These are phyloP conservation scores for Agapanthus africanus DNA, from an alignment of 106 monocot species.

Conservation along the genomic window DNA sequence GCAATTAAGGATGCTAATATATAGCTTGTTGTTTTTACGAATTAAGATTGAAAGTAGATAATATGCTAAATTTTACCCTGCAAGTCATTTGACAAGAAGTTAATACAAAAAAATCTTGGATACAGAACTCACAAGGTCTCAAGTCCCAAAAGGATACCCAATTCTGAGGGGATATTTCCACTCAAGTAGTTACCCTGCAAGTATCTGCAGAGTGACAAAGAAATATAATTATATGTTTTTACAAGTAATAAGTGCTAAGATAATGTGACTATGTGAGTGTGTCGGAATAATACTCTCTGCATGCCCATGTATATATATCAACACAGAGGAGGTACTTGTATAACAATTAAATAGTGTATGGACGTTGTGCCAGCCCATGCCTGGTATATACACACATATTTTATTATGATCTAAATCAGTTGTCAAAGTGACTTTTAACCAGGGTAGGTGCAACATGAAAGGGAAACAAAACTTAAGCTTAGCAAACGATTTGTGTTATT, in stretches of 20 bases:
- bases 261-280: background rate
- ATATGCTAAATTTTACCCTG: background rate
- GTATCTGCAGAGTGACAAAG: slow-evolving; percentile 36
- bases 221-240: background rate
- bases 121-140: slow-evolving; percentile 69
- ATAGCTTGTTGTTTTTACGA: background rate
- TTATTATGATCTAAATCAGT: no score
- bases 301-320: background rate
- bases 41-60: background rate
- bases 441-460: no score
- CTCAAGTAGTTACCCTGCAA: slow-evolving; percentile 87
- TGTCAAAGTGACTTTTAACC: no score
- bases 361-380: background rate
- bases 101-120: background rate
- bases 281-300: background rate
- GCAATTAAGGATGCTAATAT: background rate
- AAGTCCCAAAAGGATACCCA: slow-evolving; percentile 63
- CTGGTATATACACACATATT: background rate
- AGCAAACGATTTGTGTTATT: no score
- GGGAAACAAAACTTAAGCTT: no score
- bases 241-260: background rate
- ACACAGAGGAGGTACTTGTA: background rate
- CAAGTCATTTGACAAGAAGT: background rate
- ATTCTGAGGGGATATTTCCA: slow-evolving; percentile 70
- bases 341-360: background rate